Conservation (phyloP, 306 rosid species). For the Oxytropis ochrocephala region DNA sequence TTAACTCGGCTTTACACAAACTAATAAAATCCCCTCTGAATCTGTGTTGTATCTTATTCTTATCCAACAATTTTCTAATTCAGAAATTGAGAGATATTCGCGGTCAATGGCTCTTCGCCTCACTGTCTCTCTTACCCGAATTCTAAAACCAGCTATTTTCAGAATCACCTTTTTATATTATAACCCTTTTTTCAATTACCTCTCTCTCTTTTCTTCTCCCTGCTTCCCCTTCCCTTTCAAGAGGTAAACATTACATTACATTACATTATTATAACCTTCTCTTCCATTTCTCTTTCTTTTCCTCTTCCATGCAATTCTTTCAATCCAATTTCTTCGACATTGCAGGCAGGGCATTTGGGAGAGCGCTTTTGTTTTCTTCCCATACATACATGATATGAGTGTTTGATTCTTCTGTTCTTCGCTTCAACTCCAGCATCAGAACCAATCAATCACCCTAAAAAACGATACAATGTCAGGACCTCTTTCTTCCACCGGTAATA, state of each 20-base stretch:
- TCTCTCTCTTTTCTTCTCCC: conserved; percentile 15
- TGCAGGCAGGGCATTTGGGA: conserved; percentile 53
- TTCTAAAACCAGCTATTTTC: conserved; percentile 22
- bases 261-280: not conserved
- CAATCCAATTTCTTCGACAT: not conserved
- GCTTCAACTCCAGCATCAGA: not conserved
- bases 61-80: conserved; percentile 11
- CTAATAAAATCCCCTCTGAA: no score
- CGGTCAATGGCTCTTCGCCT: conserved; percentile 25
- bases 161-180: conserved; percentile 7
- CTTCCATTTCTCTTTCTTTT: not conserved
- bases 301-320: not conserved
- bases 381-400: conserved; percentile 53
- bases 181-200: conserved; percentile 16
- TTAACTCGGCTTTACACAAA: no score
- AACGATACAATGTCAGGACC: conserved; percentile 41
- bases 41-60: not conserved
- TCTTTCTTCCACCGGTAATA: conserved; percentile 20
- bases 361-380: conserved; percentile 34
- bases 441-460: conserved; percentile 3
- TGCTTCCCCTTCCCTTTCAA: conserved; percentile 6
- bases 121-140: conserved; percentile 22
- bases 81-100: conserved; percentile 16
- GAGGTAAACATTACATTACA: conserved; percentile 19
- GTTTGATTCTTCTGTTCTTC: conserved; percentile 41